Evolutionary conservation across 192 early-diverging fungal species (phyloP).

Genomic region (Podochytrium sp.): DNA sequence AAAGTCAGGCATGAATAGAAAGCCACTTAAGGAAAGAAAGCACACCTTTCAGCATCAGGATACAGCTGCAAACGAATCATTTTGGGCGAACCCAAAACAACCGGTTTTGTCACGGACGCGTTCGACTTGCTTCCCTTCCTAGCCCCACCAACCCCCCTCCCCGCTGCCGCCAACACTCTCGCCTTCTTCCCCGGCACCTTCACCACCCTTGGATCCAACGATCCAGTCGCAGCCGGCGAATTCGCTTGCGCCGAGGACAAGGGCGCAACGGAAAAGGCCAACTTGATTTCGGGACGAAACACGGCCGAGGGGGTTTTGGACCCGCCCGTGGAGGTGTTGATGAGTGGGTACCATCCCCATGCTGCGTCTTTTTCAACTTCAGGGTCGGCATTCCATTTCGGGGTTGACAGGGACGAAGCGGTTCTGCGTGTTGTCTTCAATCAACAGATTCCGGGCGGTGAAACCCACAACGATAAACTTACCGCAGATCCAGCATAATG

Average conservation of each 20-base stretch:
- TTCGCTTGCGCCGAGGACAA: neutral
- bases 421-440: neutral
- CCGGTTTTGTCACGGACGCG: neutral
- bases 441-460: too few relatives aligned
- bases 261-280: conserved; percentile 46
- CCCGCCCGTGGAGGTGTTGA: conserved; percentile 27
- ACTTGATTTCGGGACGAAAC: conserved; percentile 58
- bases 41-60: conserved; percentile 7
- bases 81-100: neutral
- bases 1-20: neutral
- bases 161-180: neutral
- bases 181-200: neutral
- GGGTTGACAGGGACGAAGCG: neutral
- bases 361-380: conserved; percentile 26
- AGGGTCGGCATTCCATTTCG: conserved; percentile 13
- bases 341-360: conserved; percentile 48
- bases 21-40: neutral
- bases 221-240: neutral
- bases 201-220: neutral
- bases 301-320: conserved; percentile 31
- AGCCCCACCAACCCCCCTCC: too few relatives aligned
- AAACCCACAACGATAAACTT: too few relatives aligned
- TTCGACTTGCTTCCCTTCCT: neutral
- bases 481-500: conserved; percentile 60
- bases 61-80: conserved; percentile 16